Conservation (phyloP, 495 filamentous ascomycete genomes). For the Penicillium roqueforti region DNA sequence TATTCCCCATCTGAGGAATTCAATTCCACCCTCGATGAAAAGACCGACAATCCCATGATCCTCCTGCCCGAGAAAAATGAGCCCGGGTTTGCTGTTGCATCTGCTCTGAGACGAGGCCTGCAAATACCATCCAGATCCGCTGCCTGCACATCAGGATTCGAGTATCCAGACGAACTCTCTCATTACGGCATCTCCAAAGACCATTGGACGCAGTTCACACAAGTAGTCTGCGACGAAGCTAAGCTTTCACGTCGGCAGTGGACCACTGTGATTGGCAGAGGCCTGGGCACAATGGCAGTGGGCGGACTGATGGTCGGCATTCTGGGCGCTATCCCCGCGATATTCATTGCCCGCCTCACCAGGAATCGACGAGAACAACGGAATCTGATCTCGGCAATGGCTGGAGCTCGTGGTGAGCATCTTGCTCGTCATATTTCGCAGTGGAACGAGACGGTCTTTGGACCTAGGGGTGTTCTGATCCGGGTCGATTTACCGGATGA, state of each 20-base stretch:
- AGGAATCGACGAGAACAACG: constrained; percentile 23
- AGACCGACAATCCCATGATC: constrained; percentile 1
- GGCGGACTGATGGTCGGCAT: constrained; percentile 34
- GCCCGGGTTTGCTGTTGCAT: constrained; percentile 19
- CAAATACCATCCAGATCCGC: constrained; percentile 32
- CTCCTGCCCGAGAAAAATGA: constrained; percentile 13
- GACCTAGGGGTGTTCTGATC: constrained; percentile 31
- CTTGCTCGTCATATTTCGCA: constrained; percentile 24
- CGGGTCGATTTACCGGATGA: constrained; percentile 37
- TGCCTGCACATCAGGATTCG: constrained; percentile 31
- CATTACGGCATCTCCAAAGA: constrained; percentile 19
- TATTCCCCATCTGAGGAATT: constrained; percentile 9
- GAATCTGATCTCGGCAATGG: constrained; percentile 27
- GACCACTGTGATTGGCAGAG: constrained; percentile 31
- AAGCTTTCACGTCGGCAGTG: constrained; percentile 33
- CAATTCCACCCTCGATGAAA: constrained; percentile 3
- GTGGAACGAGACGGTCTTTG: constrained; percentile 37
- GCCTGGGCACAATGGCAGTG: constrained; percentile 31
- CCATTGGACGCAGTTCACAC: constrained; percentile 33
- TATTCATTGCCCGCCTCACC: constrained; percentile 18
- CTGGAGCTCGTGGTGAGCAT: constrained; percentile 1
- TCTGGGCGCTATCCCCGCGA: constrained; percentile 31
- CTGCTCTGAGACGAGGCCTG: constrained; percentile 26
- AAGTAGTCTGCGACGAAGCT: constrained; percentile 27
- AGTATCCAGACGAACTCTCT: constrained; percentile 26